Conservation (phyloP, 495 filamentous ascomycete species). For the Podospora pseudoanserina region DNA sequence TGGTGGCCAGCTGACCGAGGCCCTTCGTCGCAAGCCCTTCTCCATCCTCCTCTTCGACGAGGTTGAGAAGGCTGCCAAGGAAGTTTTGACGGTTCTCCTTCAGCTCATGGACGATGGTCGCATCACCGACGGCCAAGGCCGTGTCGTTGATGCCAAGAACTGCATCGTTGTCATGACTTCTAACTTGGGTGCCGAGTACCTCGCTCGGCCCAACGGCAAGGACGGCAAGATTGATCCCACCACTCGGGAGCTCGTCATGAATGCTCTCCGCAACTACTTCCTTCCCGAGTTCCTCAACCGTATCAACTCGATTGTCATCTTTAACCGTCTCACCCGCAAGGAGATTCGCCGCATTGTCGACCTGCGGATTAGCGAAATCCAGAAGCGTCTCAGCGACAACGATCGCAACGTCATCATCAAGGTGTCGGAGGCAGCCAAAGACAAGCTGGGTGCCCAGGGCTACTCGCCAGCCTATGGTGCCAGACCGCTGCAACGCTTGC, state of each 20-base stretch:
- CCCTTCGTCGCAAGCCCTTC: conserved; percentile 87
- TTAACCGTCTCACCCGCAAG: conserved; percentile 84
- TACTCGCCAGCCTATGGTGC: conserved; percentile 95
- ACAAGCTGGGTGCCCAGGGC: conserved; percentile 81
- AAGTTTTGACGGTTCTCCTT: conserved; percentile 90
- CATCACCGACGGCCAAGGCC: conserved; percentile 95
- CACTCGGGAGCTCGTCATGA: conserved; percentile 84
- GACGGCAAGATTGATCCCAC: conserved; percentile 86
- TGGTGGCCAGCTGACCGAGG: conserved; percentile 93
- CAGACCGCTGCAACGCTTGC: conserved; percentile 77
- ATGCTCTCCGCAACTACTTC: conserved; percentile 87
- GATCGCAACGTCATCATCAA: conserved; percentile 74
- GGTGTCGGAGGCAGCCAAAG: conserved; percentile 76
- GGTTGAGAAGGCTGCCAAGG: conserved; percentile 97
- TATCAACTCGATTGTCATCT: conserved; percentile 92
- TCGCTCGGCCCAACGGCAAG: conserved; percentile 68
- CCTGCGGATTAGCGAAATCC: conserved; percentile 81
- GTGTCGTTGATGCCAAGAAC: conserved; percentile 90
- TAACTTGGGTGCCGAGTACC: conserved; percentile 90
- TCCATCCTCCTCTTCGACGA: conserved; percentile 98
- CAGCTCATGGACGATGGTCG: conserved; percentile 99
- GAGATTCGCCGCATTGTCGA: conserved; percentile 98
- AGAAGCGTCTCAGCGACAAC: conserved; percentile 78
- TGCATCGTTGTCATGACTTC: conserved; percentile 99
- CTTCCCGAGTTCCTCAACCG: conserved; percentile 97